Evolutionary conservation across 2,329 filamentous ascomycete species (phyloP), one percentile per base, ranked within the genome.

Genomic region (Esteya vermicola): DNA sequence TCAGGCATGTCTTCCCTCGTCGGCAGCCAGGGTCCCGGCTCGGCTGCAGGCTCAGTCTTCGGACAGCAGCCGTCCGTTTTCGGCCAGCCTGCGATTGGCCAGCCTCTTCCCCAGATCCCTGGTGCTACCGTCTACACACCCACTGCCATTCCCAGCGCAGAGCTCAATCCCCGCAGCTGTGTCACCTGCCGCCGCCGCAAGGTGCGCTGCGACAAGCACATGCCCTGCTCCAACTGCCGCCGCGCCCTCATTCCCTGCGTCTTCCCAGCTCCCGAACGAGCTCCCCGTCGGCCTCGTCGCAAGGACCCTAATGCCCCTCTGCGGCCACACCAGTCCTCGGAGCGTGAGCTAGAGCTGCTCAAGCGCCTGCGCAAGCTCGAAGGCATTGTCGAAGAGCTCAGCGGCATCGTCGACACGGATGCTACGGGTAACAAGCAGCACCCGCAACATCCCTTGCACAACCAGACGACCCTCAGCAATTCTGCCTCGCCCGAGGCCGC

Each of bases 361-460:
- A 81, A 84, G 56, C 66, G 82, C 12, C 54, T 88, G 53, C 65
- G 75, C 45, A 79, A 82, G 55, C 59, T 88, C 21, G 82, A 88
- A 55, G 79, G 79, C 33, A 83, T 88, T 22, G 82, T 88, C 14
- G 72, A 79, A 54, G 75, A 79, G 47, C 55, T 80, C 38, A 79
- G 75, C 53, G 70, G 74, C 7, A 75, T 79, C 57, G 69, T 78
- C 40, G 72, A 76, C 46, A 57, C 72, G 20, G 72, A 75, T 47
- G 54, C 59, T 8, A 52, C 54, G n/a, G n/a, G n/a, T n/a, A n/a
- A n/a, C n/a, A 58, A 63, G 21, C 50, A 48, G 18, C 47, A 53
- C n/a, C n/a, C n/a, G n/a, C n/a, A n/a, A n/a, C n/a, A n/a, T n/a
- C n/a, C n/a, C n/a, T n/a, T n/a, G n/a, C n/a, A n/a, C n/a, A n/a